Base-by-base conservation (phyloP, 225 moss, liverwort and hornwort genomes). In the Physcomitrium patens region DNA sequence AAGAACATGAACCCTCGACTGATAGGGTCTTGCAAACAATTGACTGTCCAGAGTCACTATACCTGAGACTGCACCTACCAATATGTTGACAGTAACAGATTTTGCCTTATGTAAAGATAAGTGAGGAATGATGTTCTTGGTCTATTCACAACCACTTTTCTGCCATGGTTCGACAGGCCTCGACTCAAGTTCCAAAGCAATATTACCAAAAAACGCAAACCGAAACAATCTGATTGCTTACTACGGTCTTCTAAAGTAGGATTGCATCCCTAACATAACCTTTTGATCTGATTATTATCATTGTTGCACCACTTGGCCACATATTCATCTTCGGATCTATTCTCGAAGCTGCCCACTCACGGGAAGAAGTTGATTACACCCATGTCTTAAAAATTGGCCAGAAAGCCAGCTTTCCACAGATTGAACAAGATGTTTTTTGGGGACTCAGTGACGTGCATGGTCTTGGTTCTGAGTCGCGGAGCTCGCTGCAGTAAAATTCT, bases 61-160 rank as follows among this genome's bases (percentile, higher is more conserved):
- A 62, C 84, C 84, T 65, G 73, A 61, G 60, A 55, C 73, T 62
- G 49, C 76, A 76, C 81, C 70, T 57, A 87, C 81, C 58, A 41
- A 51, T 63, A 23, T n/a, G 10, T 65, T 66, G 15, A 84, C 81
- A n/a, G 69, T 7, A 37, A 37, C 26, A 24, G 49, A 71, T 14
- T 68, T 64, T 44, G 72, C 41, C 65, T 57, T 51, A 23, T 26
- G 58, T 15, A 80, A 12, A 12, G 59, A 77, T 46, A 89, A 46
- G 22, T 74, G 72, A 60, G 74, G 81, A 72, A 76, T 57, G 27
- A 92, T 68, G 27, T 88, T 77, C 73, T 82, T 60, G 16, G 82
- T 69, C 94, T 92, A 92, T 57, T 68, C 86, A 79, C 71, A 79
- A 72, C 89, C 73, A 73, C 78, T 78, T 62, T 81, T 79, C 41